phyloP scores from a whole-genome alignment of 805 yeast species.

The Blastobotrys americana region DNA sequence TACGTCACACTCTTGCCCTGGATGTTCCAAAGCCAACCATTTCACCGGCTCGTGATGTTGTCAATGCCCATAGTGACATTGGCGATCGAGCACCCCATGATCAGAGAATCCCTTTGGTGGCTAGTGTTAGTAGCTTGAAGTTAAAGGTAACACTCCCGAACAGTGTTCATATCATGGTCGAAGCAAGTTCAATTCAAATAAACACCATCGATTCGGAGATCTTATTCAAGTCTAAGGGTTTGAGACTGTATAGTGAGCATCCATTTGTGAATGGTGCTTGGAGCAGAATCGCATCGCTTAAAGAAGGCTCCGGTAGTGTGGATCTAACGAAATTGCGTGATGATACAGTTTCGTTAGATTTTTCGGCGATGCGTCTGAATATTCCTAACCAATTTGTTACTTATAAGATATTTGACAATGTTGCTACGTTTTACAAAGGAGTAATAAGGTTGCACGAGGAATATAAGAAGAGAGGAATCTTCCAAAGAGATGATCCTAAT shows the following conservation, averaged over 20 bases:
- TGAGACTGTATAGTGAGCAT: conserved; percentile 43
- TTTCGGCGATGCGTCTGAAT: conserved; percentile 31
- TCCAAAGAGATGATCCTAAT: conserved; percentile 13
- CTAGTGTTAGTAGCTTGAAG: conserved; percentile 23
- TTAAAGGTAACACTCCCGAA: conserved; percentile 41
- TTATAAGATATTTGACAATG: conserved; percentile 72
- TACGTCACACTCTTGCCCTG: conserved; percentile 35
- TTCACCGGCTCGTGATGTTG: too few relatives aligned
- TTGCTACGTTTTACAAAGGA: conserved; percentile 60
- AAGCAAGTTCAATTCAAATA: conserved; percentile 33
- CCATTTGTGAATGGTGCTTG: conserved; percentile 38
- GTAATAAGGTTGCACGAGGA: conserved; percentile 43
- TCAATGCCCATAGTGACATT: too few relatives aligned
- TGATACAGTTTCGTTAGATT: conserved; percentile 23
- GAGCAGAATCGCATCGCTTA: conserved; percentile 31
- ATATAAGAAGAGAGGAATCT: conserved; percentile 11
- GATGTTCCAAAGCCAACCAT: too few relatives aligned
- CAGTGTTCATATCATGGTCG: conserved; percentile 42
- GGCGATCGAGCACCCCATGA: not conserved
- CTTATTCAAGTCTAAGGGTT: conserved; percentile 30
- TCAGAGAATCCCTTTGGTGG: conserved; percentile 22
- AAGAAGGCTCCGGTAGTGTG: conserved; percentile 16
- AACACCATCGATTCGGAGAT: conserved; percentile 26
- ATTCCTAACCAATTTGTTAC: conserved; percentile 71
- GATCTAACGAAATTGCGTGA: conserved; percentile 16